A percentile compares a stretch with the other conserved stretches of the same genome.
These are phyloP conservation scores for Arthrobotrys entomopaga DNA, from an alignment of 2,329 filamentous ascomycete species.

Conservation along the genomic window DNA sequence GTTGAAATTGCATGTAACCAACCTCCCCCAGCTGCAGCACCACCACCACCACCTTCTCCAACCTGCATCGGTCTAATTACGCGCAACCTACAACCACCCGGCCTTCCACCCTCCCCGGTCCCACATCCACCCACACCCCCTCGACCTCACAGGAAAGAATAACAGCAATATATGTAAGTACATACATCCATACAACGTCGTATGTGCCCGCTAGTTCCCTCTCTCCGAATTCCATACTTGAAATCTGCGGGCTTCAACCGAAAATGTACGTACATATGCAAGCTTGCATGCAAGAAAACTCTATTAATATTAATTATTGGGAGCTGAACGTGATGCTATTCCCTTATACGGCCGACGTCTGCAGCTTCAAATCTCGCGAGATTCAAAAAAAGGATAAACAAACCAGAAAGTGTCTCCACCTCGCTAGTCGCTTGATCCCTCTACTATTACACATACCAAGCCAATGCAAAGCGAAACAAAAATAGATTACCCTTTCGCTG, in stretches of 20 bases:
- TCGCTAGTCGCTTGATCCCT: not conserved
- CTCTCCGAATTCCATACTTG: not conserved
- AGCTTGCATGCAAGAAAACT: too few relatives aligned
- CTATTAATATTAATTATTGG: not conserved
- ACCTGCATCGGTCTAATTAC: slow-evolving; percentile 48
- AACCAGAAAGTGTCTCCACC: not conserved
- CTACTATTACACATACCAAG: slow-evolving; percentile 15
- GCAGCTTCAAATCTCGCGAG: slow-evolving; percentile 13
- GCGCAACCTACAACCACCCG: not conserved
- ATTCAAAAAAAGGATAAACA: not conserved
- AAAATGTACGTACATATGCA: not conserved
- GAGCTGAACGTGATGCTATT: slow-evolving; percentile 5
- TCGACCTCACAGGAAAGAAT: slow-evolving; percentile 23
- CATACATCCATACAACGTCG: too few relatives aligned
- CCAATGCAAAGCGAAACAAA: slow-evolving; percentile 27
- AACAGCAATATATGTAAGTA: slow-evolving; percentile 3
- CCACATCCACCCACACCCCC: not conserved
- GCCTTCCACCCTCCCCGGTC: slow-evolving; percentile 8
- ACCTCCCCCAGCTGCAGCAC: not conserved
- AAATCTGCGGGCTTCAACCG: not conserved
- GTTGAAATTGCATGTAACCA: slow-evolving; percentile 45
- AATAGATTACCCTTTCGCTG: slow-evolving; percentile 16
- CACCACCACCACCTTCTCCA: slow-evolving; percentile 41
- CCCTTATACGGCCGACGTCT: too few relatives aligned
- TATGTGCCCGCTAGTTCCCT: slow-evolving; percentile 36